Base-by-base conservation (phyloP, 2,329 filamentous ascomycete species). In the Colletotrichum viniferum region DNA sequence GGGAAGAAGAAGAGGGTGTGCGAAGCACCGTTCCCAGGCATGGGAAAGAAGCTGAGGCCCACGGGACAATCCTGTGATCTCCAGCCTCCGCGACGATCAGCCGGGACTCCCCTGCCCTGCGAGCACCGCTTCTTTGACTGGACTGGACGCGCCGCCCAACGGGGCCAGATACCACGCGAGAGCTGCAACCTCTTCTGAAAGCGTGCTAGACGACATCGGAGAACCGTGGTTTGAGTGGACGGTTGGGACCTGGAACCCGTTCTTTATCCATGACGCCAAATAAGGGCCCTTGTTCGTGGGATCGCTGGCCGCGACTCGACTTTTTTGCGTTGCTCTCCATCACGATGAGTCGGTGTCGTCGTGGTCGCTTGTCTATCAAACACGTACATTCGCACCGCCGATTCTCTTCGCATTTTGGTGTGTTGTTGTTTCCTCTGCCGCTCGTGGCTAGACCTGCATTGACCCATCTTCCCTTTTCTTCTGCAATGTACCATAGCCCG, bases 61-160 rank as follows among this genome's bases (percentile, higher is more conserved):
- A 77, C 70, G 63, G 76, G 63, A 63, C 74, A 76, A 74, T 77
- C 76, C 76, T 77, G 76, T 77, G 76, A 77, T 77, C 76, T 77
- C 76, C 76, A 77, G 66, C 74, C 74, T 76, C 74, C 74, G 71
- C 63, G 76, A 77, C 76, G 76, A 77, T 77, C 76, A 77, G 68
- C 76, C 71, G 74, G 76, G 76, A 72, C 26, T 61, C 63, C 74
- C 72, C 62, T 75, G 73, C 61, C 63, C 55, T 62, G 16, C 36
- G 36, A 75, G 62, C 72, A 61, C 24, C 36, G 56, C 61, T 43
- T 74, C 30, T 24, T 38, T 55, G 56, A 70, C 68, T 72, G 72
- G 72, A 43, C 66, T 36, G 36, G 32, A 38, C 61, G 24, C 38
- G 38, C 38, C 38, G 38, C 38, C 43, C 26, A 55, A 68, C 28